Evolutionary conservation across 148 eudicot species (phyloP), one percentile per base, ranked within the genome.

Genomic region (Salicornia ramosissima): DNA sequence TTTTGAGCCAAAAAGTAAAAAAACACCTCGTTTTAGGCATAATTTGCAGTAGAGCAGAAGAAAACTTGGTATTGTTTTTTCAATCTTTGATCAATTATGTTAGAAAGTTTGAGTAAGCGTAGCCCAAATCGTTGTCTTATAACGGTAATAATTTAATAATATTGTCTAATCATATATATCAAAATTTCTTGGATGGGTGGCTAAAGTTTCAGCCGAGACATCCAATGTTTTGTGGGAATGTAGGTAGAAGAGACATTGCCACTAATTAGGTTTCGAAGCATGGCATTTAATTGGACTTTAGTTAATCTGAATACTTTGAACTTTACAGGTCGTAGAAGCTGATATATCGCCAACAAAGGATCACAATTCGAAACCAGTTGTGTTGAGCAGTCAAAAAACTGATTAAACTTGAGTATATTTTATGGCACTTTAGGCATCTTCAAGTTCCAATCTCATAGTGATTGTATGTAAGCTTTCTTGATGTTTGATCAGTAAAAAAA

Each of bases 321-420:
- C 46, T 46, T 61, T 64, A 42, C 76, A 78, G 81, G 81, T 63
- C 64, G 54, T 57, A 56, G 78, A 67, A n/a, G 59, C 68, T 24
- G 78, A 74, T 24, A 75, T 70, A 59, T 52, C 78, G 40, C 59
- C 61, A 14, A 62, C 2, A 28, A 33, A 62, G 69, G 71, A 73
- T 26, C 24, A 25, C 52, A 36, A 50, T 13, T 3, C 68, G 9
- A 69, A 74, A 50, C 9, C 50, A 58, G 43, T 36, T 25, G 78
- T 70, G 43, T 30, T 54, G 30, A 68, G 57, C 52, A 58, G 54
- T 29, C 46, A 16, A 31, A 78, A 78, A 71, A 64, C 15, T 62
- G 71, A 75, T 60, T 74, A 75, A 62, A 36, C 24, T 26, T 18
- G 12, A 14, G 25, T 49, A 31, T 33, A 50, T 18, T 50, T 30